A percentile compares a stretch with the other conserved stretches of the same genome.
Conservation (phyloP, 257 asterid genomes). For the Nicotiana knightiana region DNA sequence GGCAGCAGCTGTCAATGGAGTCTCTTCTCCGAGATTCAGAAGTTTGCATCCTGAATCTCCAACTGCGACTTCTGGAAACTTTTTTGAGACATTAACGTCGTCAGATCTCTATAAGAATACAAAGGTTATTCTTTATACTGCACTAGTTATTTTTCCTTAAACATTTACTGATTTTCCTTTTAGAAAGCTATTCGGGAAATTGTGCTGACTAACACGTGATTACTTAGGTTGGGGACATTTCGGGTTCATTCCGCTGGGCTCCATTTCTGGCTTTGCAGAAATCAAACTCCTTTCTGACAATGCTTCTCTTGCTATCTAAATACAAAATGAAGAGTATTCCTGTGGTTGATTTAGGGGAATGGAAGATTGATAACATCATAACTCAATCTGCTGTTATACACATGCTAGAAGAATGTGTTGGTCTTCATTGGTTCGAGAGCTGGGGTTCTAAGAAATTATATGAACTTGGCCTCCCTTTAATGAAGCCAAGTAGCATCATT, state of each 20-base stretch:
- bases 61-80: constrained; percentile 71
- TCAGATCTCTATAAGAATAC: constrained; percentile 88
- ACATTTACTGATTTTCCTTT: constrained; percentile 1
- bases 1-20: constrained; percentile 71
- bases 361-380: constrained; percentile 66
- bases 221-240: constrained; percentile 79
- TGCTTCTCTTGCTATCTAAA: constrained; percentile 87
- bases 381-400: constrained; percentile 96
- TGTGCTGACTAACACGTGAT: constrained; percentile 2
- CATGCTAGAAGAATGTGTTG: constrained; percentile 95
- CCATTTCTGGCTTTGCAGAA: constrained; percentile 95
- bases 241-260: constrained; percentile 99
- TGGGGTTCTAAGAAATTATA: constrained; percentile 88
- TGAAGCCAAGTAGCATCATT: constrained; percentile 49
- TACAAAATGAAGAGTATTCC: constrained; percentile 97
- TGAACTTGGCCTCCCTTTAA: constrained; percentile 87
- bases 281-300: constrained; percentile 84
- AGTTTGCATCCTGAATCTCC: constrained; percentile 91
- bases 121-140: constrained; percentile 39
- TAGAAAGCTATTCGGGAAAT: not conserved
- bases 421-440: constrained; percentile 97
- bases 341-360: constrained; percentile 85
- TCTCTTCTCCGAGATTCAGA: constrained; percentile 81
- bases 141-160: not conserved
- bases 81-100: constrained; percentile 76